Base-by-base conservation (phyloP, 352 stramenopile species). In the Phytopythium montanum region DNA sequence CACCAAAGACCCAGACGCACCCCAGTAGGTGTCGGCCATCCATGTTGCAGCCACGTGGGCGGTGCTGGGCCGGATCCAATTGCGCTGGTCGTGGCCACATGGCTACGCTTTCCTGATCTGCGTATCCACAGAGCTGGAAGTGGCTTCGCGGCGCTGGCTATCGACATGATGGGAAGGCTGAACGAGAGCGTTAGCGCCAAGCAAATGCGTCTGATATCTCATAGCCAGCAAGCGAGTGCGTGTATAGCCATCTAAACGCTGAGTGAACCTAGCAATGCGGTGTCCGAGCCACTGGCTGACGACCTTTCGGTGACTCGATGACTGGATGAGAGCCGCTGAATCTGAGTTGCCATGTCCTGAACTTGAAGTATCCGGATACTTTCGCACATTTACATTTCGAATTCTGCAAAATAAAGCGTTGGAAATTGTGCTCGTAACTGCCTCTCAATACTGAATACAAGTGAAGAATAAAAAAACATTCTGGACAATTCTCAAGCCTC, bases 1-100 rank as follows among this genome's bases (percentile, higher is more conserved):
- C 33, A 38, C 33, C 33, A 38, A 16, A 9, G 33, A 1, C 33
- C 2, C 33, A 38, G 10, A 8, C 9, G 8, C 33, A 38, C 14
- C 33, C 33, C n/a, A 16, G 33, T 12, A 38, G 33, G 10, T 38
- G 33, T 38, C 33, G 1, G 33, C 33, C 33, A 16, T 12, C 2
- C 18, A 21, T 21, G 12, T 21, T 52, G 45, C 23, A 52, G 16
- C 25, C 45, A 52, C 45, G 26, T 52, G 45, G 13, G 5, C 26
- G 25, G 45, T 29, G 21, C 5, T 7, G 7, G 7, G 5, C 41
- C 10, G 12, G 45, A 52, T 34, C 45, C 2, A 7, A 50, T 50
- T 50, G 44, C 44, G 13, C 44, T 50, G 44, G 44, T 52, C 26
- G 45, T 23, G 44, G 5, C n/a, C 45, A 33, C 45, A 21, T 51